Evolutionary conservation across 1,284 basidiomycete species (phyloP).

Genomic region (Bjerkandera adusta): DNA sequence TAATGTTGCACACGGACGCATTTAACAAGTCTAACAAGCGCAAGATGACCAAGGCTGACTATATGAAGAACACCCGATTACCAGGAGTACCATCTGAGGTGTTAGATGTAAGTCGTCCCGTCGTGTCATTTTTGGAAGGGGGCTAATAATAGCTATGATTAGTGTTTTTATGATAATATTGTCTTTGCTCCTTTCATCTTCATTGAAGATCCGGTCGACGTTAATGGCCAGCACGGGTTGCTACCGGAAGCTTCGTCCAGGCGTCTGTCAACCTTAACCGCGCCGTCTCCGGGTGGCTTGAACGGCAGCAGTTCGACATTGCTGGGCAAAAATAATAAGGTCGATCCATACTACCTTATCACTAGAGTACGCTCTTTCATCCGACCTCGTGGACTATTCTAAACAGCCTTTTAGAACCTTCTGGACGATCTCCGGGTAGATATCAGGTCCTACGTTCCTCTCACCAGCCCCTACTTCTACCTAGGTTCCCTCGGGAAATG

Average conservation of each 20-base stretch:
- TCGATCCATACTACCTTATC: conserved; percentile 94
- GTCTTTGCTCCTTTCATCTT: conserved; percentile 95
- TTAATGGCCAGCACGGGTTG: conserved; percentile 53
- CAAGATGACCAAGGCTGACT: conserved; percentile 96
- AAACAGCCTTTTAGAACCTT: conserved; percentile 46
- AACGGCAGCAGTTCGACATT: conserved; percentile 37
- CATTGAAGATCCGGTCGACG: conserved; percentile 84
- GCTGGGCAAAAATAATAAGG: conserved; percentile 60
- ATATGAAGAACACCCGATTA: conserved; percentile 86
- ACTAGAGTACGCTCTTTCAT: conserved; percentile 52
- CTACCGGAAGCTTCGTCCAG: conserved; percentile 42
- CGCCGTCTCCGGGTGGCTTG: conserved; percentile 31
- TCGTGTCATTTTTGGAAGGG: conserved; percentile 13
- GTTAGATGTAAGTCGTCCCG: conserved; percentile 63
- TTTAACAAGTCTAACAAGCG: conserved; percentile 98
- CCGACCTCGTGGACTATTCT: conserved; percentile 3
- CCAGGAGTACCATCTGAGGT: conserved; percentile 85
- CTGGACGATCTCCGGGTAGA: conserved; percentile 78
- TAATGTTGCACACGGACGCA: conserved; percentile 98
- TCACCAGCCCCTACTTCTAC: conserved; percentile 73
- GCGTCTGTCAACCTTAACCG: conserved; percentile 39
- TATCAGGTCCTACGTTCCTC: conserved; percentile 62
- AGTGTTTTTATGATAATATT: conserved; percentile 98
- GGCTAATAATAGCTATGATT: not conserved
- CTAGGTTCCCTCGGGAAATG: conserved; percentile 70